Conservation (phyloP, 306 rosid species). For the Cajanus cajan region DNA sequence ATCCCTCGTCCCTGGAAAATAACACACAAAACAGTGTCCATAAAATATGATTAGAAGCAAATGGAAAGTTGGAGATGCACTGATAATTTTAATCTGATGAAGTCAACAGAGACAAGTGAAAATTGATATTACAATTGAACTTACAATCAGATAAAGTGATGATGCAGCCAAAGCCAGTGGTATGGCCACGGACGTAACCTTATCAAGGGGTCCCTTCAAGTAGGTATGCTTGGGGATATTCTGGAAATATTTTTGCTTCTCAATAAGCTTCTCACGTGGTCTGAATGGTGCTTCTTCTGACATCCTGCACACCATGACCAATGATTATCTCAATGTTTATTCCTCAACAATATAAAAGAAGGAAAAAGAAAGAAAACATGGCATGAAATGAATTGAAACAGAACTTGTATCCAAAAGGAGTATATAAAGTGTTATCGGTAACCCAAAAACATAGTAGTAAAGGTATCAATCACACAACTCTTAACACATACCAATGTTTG, state of each 20-base stretch:
- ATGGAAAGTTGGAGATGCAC: neutral
- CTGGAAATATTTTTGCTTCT: constrained; percentile 74
- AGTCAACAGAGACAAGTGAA: neutral
- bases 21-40: neutral
- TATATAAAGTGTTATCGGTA: too few species aligned
- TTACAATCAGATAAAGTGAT: constrained; percentile 66
- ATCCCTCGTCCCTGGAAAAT: constrained; percentile 82
- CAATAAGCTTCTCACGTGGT: constrained; percentile 76
- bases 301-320: constrained; percentile 56
- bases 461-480: too few species aligned
- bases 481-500: too few species aligned
- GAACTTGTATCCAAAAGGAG: too few species aligned
- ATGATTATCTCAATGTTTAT: constrained; percentile 3
- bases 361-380: neutral
- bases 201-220: constrained; percentile 82
- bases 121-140: constrained; percentile 28
- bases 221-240: constrained; percentile 61
- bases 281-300: constrained; percentile 80
- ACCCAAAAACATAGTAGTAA: too few species aligned
- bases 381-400: constrained; percentile 15
- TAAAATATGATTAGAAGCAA: neutral
- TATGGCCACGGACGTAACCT: constrained; percentile 89
- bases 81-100: neutral
- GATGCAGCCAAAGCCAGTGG: constrained; percentile 80
- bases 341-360: neutral